phyloP scores from a whole-genome alignment of 345 rosid species.

The Salix dunnii region DNA sequence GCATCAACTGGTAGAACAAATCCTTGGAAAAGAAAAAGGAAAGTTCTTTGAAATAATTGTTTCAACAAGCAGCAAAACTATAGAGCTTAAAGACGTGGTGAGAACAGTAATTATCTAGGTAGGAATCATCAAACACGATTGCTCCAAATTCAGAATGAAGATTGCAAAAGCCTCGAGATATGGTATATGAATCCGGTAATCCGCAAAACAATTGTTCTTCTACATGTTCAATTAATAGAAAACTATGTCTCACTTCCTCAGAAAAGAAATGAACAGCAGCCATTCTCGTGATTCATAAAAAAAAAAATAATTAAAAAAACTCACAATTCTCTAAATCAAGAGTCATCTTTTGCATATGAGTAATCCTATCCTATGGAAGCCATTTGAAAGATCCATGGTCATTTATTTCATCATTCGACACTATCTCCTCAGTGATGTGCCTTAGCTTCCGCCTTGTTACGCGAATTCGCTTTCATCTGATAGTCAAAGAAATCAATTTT shows the following conservation, averaged over 20 bases:
- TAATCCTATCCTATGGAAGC: background rate
- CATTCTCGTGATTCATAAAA: background rate
- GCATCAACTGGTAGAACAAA: background rate
- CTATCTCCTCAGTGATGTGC: slow-evolving; percentile 19
- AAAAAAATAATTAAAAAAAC: background rate
- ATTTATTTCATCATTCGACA: slow-evolving; percentile 3
- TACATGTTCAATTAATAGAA: background rate
- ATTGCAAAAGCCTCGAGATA: background rate
- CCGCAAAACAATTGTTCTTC: background rate
- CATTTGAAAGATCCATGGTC: background rate
- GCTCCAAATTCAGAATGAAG: background rate
- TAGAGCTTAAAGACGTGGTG: background rate
- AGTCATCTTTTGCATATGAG: background rate
- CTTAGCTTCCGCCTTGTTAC: slow-evolving; percentile 55
- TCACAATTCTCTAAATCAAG: background rate
- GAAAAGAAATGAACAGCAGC: background rate
- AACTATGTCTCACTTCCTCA: background rate
- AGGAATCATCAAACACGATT: background rate
- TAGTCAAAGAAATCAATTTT: background rate
- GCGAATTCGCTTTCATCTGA: slow-evolving; percentile 45
- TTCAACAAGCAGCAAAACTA: background rate
- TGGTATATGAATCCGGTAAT: background rate
- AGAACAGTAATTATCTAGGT: background rate
- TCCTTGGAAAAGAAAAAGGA: background rate
- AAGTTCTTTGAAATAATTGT: too few species aligned